These are phyloP conservation scores for Garcileccinum viscosum DNA, from an alignment of 1,284 basidiomycete genomes.

Conservation along the genomic window DNA sequence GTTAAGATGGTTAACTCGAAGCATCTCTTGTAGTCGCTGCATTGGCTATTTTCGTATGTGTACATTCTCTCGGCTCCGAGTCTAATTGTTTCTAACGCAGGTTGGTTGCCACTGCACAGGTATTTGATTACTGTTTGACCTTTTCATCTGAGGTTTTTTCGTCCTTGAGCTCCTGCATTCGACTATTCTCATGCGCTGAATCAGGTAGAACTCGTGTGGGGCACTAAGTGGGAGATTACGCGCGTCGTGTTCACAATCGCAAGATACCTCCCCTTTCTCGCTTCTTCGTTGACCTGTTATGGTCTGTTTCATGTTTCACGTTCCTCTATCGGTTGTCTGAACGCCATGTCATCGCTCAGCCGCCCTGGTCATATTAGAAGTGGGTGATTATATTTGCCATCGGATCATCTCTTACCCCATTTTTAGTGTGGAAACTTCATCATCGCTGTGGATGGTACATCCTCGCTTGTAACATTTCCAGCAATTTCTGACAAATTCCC, in stretches of 20 bases:
- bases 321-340: not conserved
- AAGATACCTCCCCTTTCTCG: constrained; percentile 34
- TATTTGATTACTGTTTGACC: constrained; percentile 31
- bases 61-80: not conserved
- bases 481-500: constrained; percentile 2
- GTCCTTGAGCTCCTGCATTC: not conserved
- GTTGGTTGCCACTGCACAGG: constrained; percentile 11
- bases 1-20: not conserved
- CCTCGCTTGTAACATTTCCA: not conserved
- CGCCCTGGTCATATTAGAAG: constrained; percentile 6
- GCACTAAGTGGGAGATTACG: constrained; percentile 27
- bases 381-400: constrained; percentile 2
- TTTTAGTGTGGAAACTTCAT: constrained; percentile 28
- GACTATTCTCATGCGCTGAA: constrained; percentile 3
- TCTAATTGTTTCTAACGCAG: not conserved
- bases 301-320: constrained; percentile 12
- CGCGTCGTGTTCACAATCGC: constrained; percentile 34
- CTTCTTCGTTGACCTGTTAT: constrained; percentile 22
- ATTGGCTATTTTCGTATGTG: constrained; percentile 27
- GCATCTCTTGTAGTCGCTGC: constrained; percentile 24
- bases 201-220: constrained; percentile 34
- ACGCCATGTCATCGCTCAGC: constrained; percentile 8
- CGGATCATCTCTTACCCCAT: not conserved
- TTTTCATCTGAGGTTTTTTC: constrained; percentile 24
- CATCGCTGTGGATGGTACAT: constrained; percentile 25